Percentiles rank a stretch among this genome's conserved stretches.
phyloP scores from a whole-genome alignment of 345 rosid species.

The Citrus medica region DNA sequence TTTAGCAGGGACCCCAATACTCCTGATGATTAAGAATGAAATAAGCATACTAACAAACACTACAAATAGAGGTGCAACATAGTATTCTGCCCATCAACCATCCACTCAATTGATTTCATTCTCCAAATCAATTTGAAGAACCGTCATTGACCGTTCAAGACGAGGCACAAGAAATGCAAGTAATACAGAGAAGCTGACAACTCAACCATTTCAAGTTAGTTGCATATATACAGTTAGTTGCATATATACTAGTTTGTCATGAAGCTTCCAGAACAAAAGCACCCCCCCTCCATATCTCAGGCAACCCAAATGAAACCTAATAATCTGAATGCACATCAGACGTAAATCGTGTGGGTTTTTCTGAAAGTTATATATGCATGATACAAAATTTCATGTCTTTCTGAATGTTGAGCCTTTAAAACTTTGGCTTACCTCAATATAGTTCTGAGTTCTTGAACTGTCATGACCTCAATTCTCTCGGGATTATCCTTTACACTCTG shows the following conservation, averaged over 20 bases:
- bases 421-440: conserved; percentile 50
- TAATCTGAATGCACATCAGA: not conserved
- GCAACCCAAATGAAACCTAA: not conserved
- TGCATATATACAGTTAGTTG: not conserved
- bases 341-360: not conserved
- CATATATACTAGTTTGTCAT: not conserved
- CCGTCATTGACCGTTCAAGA: not conserved
- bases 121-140: not conserved
- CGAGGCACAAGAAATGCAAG: not conserved
- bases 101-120: not conserved
- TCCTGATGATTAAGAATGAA: conserved; percentile 41
- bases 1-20: conserved; percentile 64
- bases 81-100: not conserved
- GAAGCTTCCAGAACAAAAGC: not conserved
- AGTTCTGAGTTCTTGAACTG: conserved; percentile 57
- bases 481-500: not conserved
- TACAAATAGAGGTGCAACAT: not conserved
- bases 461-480: not conserved
- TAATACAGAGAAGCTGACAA: not conserved
- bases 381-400: too few relatives aligned
- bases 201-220: not conserved
- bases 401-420: not conserved
- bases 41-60: not conserved
- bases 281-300: not conserved
- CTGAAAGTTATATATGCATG: too few relatives aligned